Evolutionary conservation across 2,329 filamentous ascomycete species (phyloP).

Genomic region (Penicillium digitatum): DNA sequence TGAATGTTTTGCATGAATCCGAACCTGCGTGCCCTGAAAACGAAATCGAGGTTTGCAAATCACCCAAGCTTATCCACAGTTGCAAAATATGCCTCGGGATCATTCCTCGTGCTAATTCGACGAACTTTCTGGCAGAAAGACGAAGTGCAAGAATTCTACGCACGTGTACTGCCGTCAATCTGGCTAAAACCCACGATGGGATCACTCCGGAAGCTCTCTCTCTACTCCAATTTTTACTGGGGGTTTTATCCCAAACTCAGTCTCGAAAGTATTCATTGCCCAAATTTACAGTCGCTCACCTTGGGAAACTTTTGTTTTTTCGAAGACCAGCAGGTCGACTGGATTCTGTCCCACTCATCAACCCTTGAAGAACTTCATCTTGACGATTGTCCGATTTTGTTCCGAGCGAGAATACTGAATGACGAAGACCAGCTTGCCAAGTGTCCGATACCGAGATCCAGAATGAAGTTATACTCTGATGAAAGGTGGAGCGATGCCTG

Average conservation of each 20-base stretch:
- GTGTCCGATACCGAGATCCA: not conserved
- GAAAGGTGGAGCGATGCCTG: accelerated
- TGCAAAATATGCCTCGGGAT: not conserved
- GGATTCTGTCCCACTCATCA: constrained; percentile 2
- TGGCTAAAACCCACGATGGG: constrained; percentile 4
- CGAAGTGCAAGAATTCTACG: not conserved
- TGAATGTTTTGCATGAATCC: not conserved
- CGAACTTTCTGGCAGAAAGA: not conserved
- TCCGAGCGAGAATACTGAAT: not conserved
- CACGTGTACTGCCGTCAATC: not conserved
- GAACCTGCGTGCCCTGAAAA: not conserved
- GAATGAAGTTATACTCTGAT: not conserved
- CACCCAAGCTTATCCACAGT: not conserved
- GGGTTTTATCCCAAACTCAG: not conserved
- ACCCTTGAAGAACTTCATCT: constrained; percentile 1
- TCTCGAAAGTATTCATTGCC: not conserved
- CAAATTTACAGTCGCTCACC: not conserved
- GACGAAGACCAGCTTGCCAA: not conserved
- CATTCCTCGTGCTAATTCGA: not conserved
- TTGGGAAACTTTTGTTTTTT: not conserved
- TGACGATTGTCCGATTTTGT: not conserved
- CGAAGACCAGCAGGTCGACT: not conserved
- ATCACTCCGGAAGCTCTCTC: not conserved
- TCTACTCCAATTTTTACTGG: not conserved
- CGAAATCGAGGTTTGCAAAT: not conserved